phyloP scores from a whole-genome alignment of 169 alveolate genomes.

The Eimeria falciformis region DNA sequence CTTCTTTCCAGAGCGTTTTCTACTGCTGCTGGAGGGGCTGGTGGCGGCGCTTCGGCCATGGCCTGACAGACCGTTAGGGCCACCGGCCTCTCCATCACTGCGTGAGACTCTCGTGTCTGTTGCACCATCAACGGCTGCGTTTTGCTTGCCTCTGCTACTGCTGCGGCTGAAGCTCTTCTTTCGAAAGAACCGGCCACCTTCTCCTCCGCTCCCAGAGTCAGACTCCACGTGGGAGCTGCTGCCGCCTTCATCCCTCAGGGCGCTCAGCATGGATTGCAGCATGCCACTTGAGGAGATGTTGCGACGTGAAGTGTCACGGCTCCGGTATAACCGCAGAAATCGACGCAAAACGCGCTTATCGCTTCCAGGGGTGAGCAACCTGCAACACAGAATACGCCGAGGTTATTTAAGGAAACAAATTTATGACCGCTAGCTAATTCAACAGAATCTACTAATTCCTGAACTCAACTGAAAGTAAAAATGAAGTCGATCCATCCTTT shows the following conservation, averaged over 20 bases:
- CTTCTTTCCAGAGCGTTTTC: conserved; percentile 71
- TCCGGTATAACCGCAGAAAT: conserved; percentile 73
- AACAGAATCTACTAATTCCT: too few species aligned
- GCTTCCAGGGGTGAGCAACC: conserved; percentile 77
- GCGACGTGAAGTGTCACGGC: conserved; percentile 70
- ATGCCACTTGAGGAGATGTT: conserved; percentile 63
- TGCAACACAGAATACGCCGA: neutral
- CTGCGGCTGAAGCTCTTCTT: conserved; percentile 74
- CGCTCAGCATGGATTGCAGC: conserved; percentile 71
- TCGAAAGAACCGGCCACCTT: conserved; percentile 63
- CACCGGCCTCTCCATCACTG: conserved; percentile 69
- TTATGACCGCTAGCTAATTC: too few species aligned
- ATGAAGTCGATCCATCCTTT: too few species aligned
- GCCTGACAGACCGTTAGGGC: conserved; percentile 19
- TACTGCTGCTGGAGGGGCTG: conserved; percentile 70
- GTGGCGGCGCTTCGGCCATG: conserved; percentile 65
- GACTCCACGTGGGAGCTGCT: conserved; percentile 75
- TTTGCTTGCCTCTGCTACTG: conserved; percentile 72
- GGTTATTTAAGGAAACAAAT: too few species aligned
- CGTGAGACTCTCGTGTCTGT: conserved; percentile 59
- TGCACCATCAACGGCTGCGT: conserved; percentile 50
- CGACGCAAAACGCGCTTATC: conserved; percentile 79
- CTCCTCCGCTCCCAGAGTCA: conserved; percentile 74
- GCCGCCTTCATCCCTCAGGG: conserved; percentile 67
- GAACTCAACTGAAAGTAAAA: too few species aligned